Evolutionary conservation across 2,329 filamentous ascomycete genomes (phyloP).

Genomic region (Stagonosporopsis cucurbitacearum): DNA sequence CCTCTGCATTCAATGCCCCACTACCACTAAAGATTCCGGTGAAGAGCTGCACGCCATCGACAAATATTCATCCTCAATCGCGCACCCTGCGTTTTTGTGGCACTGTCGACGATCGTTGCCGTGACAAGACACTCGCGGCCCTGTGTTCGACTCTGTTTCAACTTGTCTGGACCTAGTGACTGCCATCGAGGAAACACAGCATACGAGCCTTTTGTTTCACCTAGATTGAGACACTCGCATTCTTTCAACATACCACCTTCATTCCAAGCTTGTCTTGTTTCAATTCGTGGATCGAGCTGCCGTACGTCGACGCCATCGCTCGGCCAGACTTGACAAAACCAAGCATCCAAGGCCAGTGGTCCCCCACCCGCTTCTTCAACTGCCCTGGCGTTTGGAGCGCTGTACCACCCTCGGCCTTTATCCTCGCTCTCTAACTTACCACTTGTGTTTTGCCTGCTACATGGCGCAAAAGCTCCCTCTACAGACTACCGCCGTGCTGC

Average conservation of each 20-base stretch:
- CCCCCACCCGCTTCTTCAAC: constrained; percentile 10
- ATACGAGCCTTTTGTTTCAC: constrained; percentile 6
- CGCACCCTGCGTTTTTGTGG: constrained; percentile 11
- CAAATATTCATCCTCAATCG: constrained; percentile 3
- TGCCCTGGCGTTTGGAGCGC: neutral
- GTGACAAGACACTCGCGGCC: constrained; percentile 6
- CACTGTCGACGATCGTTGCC: constrained; percentile 21
- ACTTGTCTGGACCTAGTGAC: constrained; percentile 15
- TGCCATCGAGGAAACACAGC: constrained; percentile 15
- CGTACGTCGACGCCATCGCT: neutral
- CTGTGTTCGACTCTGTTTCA: constrained; percentile 14
- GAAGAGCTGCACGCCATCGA: constrained; percentile 32
- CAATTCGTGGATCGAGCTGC: constrained; percentile 5
- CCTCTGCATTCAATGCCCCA: constrained; percentile 28
- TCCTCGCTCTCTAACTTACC: neutral
- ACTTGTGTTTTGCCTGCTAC: neutral
- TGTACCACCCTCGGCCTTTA: neutral
- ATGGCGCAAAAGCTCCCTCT: neutral
- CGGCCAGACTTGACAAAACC: constrained; percentile 1
- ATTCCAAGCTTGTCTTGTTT: neutral
- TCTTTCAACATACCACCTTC: constrained; percentile 2
- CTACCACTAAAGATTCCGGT: constrained; percentile 33
- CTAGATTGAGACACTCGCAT: constrained; percentile 10
- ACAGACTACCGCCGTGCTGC: constrained; percentile 2
- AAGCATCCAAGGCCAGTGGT: constrained; percentile 12